These are phyloP conservation scores for Sarcodon sp. DNA, from an alignment of 768 basidiomycete genomes.

Conservation along the genomic window DNA sequence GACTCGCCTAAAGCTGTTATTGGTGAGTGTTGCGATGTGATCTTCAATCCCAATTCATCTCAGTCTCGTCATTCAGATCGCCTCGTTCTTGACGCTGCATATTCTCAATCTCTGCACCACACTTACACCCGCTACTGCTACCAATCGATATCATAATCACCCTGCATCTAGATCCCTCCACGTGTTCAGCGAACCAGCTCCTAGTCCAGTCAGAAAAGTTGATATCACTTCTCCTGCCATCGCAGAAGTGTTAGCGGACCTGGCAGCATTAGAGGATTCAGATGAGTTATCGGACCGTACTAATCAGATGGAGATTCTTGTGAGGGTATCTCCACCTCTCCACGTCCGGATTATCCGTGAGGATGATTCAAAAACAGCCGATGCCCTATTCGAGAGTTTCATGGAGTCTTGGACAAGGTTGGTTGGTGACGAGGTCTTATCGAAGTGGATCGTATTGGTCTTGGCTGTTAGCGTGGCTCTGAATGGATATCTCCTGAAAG, in stretches of 20 bases:
- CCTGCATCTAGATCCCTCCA: slow-evolving; percentile 5
- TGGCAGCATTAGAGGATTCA: slow-evolving; percentile 27
- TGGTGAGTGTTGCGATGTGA: slow-evolving; percentile 33
- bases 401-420: slow-evolving; percentile 85
- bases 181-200: slow-evolving; percentile 10
- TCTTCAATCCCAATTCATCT: background rate
- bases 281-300: slow-evolving; percentile 5
- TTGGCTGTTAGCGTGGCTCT: slow-evolving; percentile 78
- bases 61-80: slow-evolving; percentile 36
- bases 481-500: slow-evolving; percentile 89
- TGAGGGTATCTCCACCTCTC: slow-evolving; percentile 50
- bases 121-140: slow-evolving; percentile 54
- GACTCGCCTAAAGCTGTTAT: slow-evolving; percentile 75
- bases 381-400: slow-evolving; percentile 60
- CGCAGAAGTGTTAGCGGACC: slow-evolving; percentile 39
- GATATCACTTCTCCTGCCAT: slow-evolving; percentile 58
- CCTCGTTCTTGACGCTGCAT: slow-evolving; percentile 84
- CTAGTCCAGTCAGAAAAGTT: slow-evolving; percentile 33
- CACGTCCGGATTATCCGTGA: slow-evolving; percentile 35
- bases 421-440: slow-evolving; percentile 88
- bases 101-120: slow-evolving; percentile 90
- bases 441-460: slow-evolving; percentile 89
- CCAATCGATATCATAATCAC: slow-evolving; percentile 30
- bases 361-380: slow-evolving; percentile 20
- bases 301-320: slow-evolving; percentile 27